Evolutionary conservation across 371 early-diverging fungal genomes (phyloP), one percentile per base, ranked within the genome.

Genomic region (Mortierella sp.): DNA sequence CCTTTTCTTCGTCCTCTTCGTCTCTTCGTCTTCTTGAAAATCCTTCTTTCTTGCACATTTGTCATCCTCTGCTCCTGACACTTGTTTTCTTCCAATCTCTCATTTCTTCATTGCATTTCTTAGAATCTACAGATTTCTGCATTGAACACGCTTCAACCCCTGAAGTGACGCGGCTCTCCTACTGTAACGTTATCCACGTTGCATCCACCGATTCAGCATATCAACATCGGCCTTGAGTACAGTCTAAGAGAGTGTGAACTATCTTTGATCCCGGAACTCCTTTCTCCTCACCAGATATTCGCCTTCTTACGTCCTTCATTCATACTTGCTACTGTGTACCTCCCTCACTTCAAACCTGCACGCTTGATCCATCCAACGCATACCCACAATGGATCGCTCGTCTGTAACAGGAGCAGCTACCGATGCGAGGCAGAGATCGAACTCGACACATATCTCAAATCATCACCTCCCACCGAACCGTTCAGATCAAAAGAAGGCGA

Each of bases 401-500:
- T 49, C 49, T n/a, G 53, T 63, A 26, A 48, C 70, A 63, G 41
- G 44, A 15, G 37, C 41, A 21, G 51, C 51, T 21, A 34, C 57
- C 7, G 54, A 44, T 4, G 14, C 70, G 5, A 41, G 31, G 15
- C 39, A 57, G 30, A 52, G 42, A 50, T 14, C 51, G 3, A 28
- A 30, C 32, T 24, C 41, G 7, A 17, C 31, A 42, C 52, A 54
- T 30, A 30, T 49, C 7, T n/a, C 47, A 19, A 60, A 51, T n/a
- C 24, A 23, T 24, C 55, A 54, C 26, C 57, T 56, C 58, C 12
- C 61, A 28, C 14, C 17, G 21, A 62, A 43, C 24, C 72, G 72
- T 4, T 23, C 60, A 26, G 72, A 72, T 54, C 72, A 66, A 23
- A 72, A 80, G 50, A 47, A 54, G 15, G 80, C 80, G 15, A 80